A percentile compares a stretch with the other conserved stretches of the same genome.
Evolutionary conservation across 192 early-diverging fungal genomes (phyloP).

Genomic region (Coemansia sp.): DNA sequence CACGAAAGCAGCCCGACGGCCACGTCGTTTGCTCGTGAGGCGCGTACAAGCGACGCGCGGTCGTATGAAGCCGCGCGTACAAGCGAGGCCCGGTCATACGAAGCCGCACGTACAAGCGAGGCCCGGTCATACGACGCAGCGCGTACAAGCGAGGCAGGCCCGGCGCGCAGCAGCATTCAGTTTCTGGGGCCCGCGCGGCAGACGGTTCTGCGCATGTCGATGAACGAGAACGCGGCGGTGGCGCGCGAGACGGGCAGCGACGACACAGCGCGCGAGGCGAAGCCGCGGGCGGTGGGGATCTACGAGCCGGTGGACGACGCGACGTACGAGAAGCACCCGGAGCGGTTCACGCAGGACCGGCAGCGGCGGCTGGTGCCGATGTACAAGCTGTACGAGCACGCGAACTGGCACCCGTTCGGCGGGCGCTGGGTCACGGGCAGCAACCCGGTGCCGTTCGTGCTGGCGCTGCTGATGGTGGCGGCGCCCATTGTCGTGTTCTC

Average conservation of each 20-base stretch:
- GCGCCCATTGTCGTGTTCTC: constrained; percentile 61
- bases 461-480: constrained; percentile 58
- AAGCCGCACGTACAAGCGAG: too few relatives aligned
- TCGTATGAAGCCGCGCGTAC: too few relatives aligned
- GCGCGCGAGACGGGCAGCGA: constrained; percentile 11
- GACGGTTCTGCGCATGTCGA: constrained; percentile 43
- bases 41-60: neutral
- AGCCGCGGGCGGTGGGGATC: constrained; percentile 24
- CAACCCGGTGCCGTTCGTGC: constrained; percentile 59
- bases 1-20: neutral
- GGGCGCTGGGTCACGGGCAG: constrained; percentile 68
- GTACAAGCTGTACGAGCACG: constrained; percentile 49
- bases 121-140: neutral
- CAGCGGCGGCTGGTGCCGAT: constrained; percentile 42
- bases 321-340: constrained; percentile 23
- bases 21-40: constrained; percentile 5
- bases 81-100: too few relatives aligned
- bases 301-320: constrained; percentile 40
- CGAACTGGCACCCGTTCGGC: constrained; percentile 59
- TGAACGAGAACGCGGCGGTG: constrained; percentile 28
- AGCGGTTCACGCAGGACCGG: constrained; percentile 35
- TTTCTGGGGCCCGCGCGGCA: constrained; percentile 44
- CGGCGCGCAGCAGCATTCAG: constrained; percentile 33
- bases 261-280: constrained; percentile 9
- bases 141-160: neutral